Evolutionary conservation across 176 grass and related monocot species (phyloP), one percentile per base, ranked within the genome.

Genomic region (Zizania latifolia): DNA sequence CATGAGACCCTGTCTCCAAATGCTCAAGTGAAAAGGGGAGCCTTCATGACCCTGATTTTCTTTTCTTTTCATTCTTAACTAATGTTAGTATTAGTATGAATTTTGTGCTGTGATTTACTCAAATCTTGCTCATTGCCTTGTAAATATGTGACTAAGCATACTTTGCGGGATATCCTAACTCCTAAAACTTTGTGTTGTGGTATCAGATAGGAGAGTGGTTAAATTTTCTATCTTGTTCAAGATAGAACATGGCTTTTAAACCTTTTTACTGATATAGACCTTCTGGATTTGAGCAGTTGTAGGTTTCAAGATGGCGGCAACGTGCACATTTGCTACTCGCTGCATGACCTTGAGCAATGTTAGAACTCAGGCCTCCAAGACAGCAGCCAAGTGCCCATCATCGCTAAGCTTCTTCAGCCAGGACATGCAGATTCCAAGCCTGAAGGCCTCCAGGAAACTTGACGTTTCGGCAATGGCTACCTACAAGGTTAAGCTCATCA

Each of bases 401-500:
- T 87, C 85, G 29, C 4, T 92, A 32, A 62, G 90, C 75, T 86
- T 88, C 77, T 43, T 89, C 17, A 62, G 67, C 59, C 83, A 65
- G 46, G 83, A 46, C 28, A 51, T 55, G 23, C 81, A 81, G 67
- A 28, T 74, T 48, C 57, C 66, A 3, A 40, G 36, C 71, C 71
- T 89, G 8, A 92, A 62, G 71, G 45, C 81, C 53, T 85, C 83
- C 43, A 92, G 62, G 65, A 80, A 68, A 40, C 81, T 83, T 1
- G 81, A 88, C 24, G 79, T 88, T 14, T 89, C 87, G 2, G 81
- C 81, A 0, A 87, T 82, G 84, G 88, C 94, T 1, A 46, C 61
- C 15, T 98, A 89, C 89, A 98, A 87, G 78, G 81, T 98, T 66
- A 98, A 98, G 62, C 94, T 98, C 0, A 71, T 98, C 26, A 11